A percentile compares a stretch with the other conserved stretches of the same genome.
phyloP scores from a whole-genome alignment of 177 flowering plant genomes.

The Vitis hybrid region DNA sequence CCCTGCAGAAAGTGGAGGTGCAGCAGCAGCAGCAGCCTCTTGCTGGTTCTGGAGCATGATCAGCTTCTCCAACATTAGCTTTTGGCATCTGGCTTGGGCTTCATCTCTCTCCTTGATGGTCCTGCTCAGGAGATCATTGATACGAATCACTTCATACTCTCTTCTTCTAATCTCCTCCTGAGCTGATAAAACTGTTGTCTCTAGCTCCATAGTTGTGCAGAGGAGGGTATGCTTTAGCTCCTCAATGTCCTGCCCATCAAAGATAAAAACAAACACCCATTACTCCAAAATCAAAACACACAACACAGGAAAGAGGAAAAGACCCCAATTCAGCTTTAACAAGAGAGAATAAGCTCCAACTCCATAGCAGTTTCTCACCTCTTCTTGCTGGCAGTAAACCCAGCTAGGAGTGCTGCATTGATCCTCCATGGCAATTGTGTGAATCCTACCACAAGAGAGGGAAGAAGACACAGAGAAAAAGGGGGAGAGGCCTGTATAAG shows the following conservation, averaged over 20 bases:
- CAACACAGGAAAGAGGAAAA: not conserved
- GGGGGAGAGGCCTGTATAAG: not conserved
- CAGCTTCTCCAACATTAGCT: conserved; percentile 26
- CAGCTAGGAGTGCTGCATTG: conserved; percentile 34
- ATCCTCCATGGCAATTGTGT: conserved; percentile 29
- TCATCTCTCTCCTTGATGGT: conserved; percentile 44
- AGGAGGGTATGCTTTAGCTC: conserved; percentile 39
- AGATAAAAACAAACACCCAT: not conserved
- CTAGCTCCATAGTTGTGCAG: conserved; percentile 43
- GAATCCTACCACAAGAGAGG: not conserved
- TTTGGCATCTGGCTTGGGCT: conserved; percentile 31
- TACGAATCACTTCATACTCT: conserved; percentile 33
- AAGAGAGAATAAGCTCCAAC: not conserved
- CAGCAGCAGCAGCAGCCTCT: conserved; percentile 2
- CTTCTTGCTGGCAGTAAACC: conserved; percentile 31
- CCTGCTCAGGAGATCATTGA: conserved; percentile 30
- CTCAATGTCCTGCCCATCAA: conserved; percentile 28
- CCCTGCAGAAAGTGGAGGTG: conserved; percentile 13
- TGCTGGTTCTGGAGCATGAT: conserved; percentile 25
- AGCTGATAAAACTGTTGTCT: conserved; percentile 29
- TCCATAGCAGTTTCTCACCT: conserved; percentile 17
- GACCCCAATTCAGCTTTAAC: not conserved
- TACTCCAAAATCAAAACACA: not conserved
- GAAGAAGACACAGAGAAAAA: not conserved
- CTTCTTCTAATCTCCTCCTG: conserved; percentile 44